Conservation (phyloP, 306 rosid genomes). For the Purshia tridentata region DNA sequence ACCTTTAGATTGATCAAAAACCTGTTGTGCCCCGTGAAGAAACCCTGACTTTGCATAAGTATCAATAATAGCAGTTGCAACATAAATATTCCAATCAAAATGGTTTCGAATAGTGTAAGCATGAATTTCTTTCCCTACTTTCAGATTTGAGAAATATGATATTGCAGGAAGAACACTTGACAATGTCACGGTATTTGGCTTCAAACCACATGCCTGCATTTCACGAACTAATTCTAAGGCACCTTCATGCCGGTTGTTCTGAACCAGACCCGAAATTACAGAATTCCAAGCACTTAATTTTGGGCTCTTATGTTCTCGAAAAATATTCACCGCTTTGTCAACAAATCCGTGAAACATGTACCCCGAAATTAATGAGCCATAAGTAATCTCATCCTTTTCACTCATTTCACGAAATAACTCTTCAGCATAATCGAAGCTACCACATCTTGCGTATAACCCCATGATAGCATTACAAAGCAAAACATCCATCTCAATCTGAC, state of each 20-base stretch:
- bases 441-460: conserved; percentile 80
- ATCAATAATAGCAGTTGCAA: conserved; percentile 72
- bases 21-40: conserved; percentile 47
- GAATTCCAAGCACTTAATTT: conserved; percentile 72
- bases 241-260: conserved; percentile 50
- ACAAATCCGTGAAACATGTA: conserved; percentile 74
- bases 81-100: conserved; percentile 53
- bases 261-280: conserved; percentile 74
- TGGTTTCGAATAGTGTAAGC: conserved; percentile 59
- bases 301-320: conserved; percentile 41
- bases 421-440: conserved; percentile 70
- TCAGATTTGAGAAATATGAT: conserved; percentile 52
- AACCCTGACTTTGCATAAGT: conserved; percentile 72
- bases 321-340: conserved; percentile 60
- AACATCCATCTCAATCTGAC: conserved; percentile 47
- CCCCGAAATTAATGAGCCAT: conserved; percentile 63
- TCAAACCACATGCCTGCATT: conserved; percentile 57
- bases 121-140: conserved; percentile 77
- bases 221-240: conserved; percentile 49
- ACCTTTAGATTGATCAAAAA: conserved; percentile 53
- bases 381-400: conserved; percentile 69
- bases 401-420: conserved; percentile 64
- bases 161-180: conserved; percentile 67
- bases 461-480: conserved; percentile 64
- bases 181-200: conserved; percentile 67